Conservation (phyloP, 306 rosid genomes). For the Senna siamea region DNA sequence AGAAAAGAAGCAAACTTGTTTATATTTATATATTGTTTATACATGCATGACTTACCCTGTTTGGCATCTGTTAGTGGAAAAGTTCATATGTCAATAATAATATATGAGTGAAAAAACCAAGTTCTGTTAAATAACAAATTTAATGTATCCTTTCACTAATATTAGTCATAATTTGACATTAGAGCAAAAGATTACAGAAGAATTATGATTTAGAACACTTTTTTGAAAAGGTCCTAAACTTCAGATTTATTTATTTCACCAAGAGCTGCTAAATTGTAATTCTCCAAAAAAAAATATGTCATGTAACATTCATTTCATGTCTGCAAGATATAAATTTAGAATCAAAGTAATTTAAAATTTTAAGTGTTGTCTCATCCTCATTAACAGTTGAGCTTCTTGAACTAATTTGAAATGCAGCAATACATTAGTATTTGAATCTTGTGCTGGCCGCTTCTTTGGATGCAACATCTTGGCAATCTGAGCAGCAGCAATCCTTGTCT, state of each 20-base stretch:
- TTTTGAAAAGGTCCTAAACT: background rate
- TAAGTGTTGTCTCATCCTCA: background rate
- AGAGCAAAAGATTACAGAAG: background rate
- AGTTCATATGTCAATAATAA: background rate
- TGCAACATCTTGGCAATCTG: constrained; percentile 72
- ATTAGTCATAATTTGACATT: constrained; percentile 4
- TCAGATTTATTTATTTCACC: background rate
- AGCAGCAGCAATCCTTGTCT: constrained; percentile 76
- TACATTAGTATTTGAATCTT: constrained; percentile 48
- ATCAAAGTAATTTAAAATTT: background rate
- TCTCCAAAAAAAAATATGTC: background rate
- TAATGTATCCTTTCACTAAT: background rate
- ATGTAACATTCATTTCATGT: constrained; percentile 1
- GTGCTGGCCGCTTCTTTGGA: constrained; percentile 42
- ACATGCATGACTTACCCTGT: background rate
- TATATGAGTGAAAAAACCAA: background rate
- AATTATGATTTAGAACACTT: background rate
- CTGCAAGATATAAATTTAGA: constrained; percentile 6
- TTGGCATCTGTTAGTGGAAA: constrained; percentile 5
- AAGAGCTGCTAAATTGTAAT: background rate
- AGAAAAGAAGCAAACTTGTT: constrained; percentile 9
- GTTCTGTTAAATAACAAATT: background rate
- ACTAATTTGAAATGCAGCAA: constrained; percentile 23
- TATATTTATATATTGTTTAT: constrained; percentile 13
- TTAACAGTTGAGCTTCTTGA: constrained; percentile 24